Conservation (phyloP, 805 yeast species). For the Saturnispora sanitii region DNA sequence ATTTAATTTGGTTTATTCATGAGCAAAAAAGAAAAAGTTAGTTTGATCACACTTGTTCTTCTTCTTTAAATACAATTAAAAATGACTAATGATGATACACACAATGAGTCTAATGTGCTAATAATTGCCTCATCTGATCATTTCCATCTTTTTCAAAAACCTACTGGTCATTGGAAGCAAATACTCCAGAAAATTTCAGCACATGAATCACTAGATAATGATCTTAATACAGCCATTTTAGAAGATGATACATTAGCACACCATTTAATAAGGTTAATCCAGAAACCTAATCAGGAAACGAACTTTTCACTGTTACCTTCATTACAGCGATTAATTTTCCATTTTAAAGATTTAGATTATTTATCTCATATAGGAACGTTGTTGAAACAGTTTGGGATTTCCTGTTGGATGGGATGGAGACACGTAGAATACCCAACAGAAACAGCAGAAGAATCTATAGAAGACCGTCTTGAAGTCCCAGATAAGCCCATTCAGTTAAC, state of each 20-base stretch:
- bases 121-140: not conserved
- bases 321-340: conserved; percentile 4
- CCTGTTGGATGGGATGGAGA: conserved; percentile 8
- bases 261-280: not conserved
- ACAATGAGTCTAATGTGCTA: not conserved
- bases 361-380: not conserved
- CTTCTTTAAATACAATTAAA: not conserved
- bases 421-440: not conserved
- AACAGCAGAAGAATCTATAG: not conserved
- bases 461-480: conserved; percentile 18
- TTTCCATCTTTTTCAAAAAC: not conserved
- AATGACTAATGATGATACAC: not conserved
- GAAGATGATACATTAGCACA: not conserved
- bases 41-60: not conserved
- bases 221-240: not conserved
- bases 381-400: conserved; percentile 5
- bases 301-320: conserved; percentile 3
- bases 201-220: too few species aligned
- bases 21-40: conserved; percentile 1
- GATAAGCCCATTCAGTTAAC: conserved; percentile 24
- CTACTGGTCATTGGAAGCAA: not conserved
- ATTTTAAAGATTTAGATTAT: conserved; percentile 3
- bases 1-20: too few species aligned
- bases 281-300: not conserved
- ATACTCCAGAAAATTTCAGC: not conserved